Percentiles rank a stretch among this genome's conserved stretches.
Conservation (phyloP, 805 yeast genomes). For the Teunomyces barrocoloradensis region DNA sequence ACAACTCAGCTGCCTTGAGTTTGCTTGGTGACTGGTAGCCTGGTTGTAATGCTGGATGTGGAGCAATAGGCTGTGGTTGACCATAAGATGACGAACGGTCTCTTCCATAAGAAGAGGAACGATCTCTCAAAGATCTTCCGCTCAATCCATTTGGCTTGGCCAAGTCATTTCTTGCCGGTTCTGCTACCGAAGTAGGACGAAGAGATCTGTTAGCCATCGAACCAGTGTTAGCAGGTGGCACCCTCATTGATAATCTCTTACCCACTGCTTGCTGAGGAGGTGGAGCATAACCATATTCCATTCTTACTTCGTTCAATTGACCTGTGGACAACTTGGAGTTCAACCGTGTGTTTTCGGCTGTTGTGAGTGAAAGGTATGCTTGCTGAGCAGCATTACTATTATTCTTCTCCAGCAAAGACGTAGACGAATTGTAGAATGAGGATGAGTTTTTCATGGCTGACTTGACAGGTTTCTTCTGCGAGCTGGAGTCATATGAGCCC, state of each 20-base stretch:
- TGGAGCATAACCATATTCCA: slow-evolving; percentile 4
- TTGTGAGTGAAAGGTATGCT: slow-evolving; percentile 66
- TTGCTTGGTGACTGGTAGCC: slow-evolving; percentile 40
- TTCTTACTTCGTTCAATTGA: slow-evolving; percentile 26
- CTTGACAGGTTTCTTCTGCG: slow-evolving; percentile 38
- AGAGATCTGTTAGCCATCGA: slow-evolving; percentile 26
- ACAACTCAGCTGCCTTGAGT: slow-evolving; percentile 50
- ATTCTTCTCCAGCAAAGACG: slow-evolving; percentile 4
- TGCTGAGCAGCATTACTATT: slow-evolving; percentile 48
- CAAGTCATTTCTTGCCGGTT: neutral
- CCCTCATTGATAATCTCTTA: slow-evolving; percentile 28
- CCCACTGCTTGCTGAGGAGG: slow-evolving; percentile 6
- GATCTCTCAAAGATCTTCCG: slow-evolving; percentile 24
- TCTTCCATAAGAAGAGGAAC: neutral
- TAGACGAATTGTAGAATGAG: slow-evolving; percentile 17
- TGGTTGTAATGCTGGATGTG: slow-evolving; percentile 40
- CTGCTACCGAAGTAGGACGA: slow-evolving; percentile 33
- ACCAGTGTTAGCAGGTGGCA: slow-evolving; percentile 14
- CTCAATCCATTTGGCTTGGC: slow-evolving; percentile 22
- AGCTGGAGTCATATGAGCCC: slow-evolving; percentile 24
- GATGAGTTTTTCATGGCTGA: slow-evolving; percentile 49
- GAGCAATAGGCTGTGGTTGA: slow-evolving; percentile 32
- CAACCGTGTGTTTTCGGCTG: slow-evolving; percentile 75
- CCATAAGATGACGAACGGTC: slow-evolving; percentile 7
- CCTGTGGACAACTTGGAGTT: slow-evolving; percentile 58